Evolutionary conservation across 2,329 filamentous ascomycete genomes (phyloP), one percentile per base, ranked within the genome.

Genomic region (Aspergillus ibericus): DNA sequence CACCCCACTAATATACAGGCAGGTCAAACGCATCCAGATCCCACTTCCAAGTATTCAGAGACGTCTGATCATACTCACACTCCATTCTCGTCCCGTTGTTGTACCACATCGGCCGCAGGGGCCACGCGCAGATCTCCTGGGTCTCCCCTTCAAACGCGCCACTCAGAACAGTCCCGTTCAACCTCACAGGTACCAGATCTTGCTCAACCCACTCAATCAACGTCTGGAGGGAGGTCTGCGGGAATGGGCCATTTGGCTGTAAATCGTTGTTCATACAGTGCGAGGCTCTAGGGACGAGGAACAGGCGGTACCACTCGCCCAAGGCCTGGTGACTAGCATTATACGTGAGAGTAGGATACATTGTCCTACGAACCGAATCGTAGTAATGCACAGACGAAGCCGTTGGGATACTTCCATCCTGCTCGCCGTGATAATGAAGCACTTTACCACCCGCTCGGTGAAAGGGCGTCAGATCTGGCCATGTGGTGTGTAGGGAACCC

Each of bases 401-500:
- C 0, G 83, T 70, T 1, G 82, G 82, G 51, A 86, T 76, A 3
- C 74, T 78, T 35, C 73, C 66, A 67, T 85, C 83, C 0, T 78
- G 78, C 67, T 85, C 82, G 54, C 82, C 82, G 68, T 85, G 83
- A 70, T 78, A 82, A 64, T 84, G 82, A 10, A 86, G 68, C 2
- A 85, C 68, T 68, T 85, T 85, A 51, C 81, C 82, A 18, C 82
- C 82, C 0, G 47, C 15, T 8, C 16, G 9, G 13, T 50, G 47
- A 2, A 50, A 27, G 16, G 12, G 27, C n/a, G n/a, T 22, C 73
- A 67, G 1, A 81, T 80, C 44, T 76, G 68, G 1, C 22, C 22
- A 25, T 3, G 77, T 83, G 9, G 81, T 84, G 63, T 84, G 82
- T 1, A 84, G 71, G 48, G 67, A 79, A 61, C 82, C 80, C 5